Conservation (phyloP, 768 basidiomycete species). For the Lentinus brumalis region DNA sequence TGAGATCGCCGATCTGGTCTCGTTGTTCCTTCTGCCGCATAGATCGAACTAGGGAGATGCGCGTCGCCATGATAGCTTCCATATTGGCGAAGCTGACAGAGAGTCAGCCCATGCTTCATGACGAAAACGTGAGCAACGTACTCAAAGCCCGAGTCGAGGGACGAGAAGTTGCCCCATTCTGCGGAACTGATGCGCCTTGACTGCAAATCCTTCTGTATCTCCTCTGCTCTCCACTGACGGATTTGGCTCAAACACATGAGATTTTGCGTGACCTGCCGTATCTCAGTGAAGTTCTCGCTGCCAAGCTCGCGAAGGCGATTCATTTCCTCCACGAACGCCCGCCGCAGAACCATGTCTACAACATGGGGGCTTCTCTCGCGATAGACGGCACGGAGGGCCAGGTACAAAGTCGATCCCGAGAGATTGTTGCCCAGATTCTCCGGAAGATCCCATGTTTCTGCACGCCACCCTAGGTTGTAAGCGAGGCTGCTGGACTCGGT, state of each 20-base stretch:
- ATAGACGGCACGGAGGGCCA: conserved; percentile 78
- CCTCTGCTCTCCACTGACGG: conserved; percentile 54
- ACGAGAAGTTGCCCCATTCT: conserved; percentile 46
- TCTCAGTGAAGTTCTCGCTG: conserved; percentile 78
- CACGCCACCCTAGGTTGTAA: conserved; percentile 91
- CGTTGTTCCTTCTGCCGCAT: conserved; percentile 68
- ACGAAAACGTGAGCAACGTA: conserved; percentile 37
- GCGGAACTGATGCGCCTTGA: conserved; percentile 35
- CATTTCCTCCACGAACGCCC: conserved; percentile 61
- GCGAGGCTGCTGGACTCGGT: conserved; percentile 37
- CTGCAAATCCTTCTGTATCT: conserved; percentile 37
- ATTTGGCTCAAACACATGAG: conserved; percentile 85
- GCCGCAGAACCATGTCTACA: conserved; percentile 52
- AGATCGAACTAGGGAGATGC: conserved; percentile 79
- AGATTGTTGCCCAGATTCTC: conserved; percentile 47
- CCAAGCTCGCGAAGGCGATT: conserved; percentile 63
- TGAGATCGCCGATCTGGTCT: conserved; percentile 72
- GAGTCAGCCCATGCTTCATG: not conserved
- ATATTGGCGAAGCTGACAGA: conserved; percentile 65
- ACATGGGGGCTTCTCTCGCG: conserved; percentile 63
- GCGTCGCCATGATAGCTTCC: conserved; percentile 80
- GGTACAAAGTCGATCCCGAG: conserved; percentile 68
- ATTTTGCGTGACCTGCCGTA: conserved; percentile 65
- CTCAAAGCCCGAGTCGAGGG: conserved; percentile 65
- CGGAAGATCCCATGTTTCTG: conserved; percentile 94